These are phyloP conservation scores for Colletotrichum godetiae DNA, from an alignment of 2,329 filamentous ascomycete genomes.

Conservation along the genomic window DNA sequence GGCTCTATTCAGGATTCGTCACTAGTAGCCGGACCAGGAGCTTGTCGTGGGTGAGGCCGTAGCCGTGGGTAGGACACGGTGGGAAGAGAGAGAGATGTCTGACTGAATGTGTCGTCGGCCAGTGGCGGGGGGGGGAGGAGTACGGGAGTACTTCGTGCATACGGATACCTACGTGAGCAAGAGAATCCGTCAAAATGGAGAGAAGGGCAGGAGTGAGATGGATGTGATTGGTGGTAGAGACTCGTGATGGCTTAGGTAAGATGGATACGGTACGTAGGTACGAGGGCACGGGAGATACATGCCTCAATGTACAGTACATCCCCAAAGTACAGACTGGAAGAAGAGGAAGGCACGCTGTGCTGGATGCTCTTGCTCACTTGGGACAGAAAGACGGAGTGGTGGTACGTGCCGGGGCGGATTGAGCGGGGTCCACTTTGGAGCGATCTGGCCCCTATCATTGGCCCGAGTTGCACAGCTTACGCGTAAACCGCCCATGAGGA, in stretches of 20 bases:
- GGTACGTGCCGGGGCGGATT: constrained; percentile 35
- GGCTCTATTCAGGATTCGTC: not conserved
- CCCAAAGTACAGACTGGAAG: not conserved
- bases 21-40: not conserved
- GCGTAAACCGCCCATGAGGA: constrained; percentile 43
- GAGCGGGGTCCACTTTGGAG: constrained; percentile 23
- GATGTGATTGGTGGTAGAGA: not conserved
- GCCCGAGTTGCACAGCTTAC: constrained; percentile 43
- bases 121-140: too few relatives aligned
- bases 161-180: not conserved
- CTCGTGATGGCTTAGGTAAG: not conserved
- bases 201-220: not conserved
- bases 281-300: not conserved
- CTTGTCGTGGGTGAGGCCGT: not conserved
- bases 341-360: not conserved
- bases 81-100: too few relatives aligned
- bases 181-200: not conserved
- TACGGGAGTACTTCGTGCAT: not conserved
- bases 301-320: not conserved
- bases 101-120: too few relatives aligned
- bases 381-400: constrained; percentile 15
- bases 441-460: constrained; percentile 37
- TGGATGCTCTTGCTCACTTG: not conserved
- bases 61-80: too few relatives aligned
- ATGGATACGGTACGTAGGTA: not conserved